These are phyloP conservation scores for Tricharina praecox DNA, from an alignment of 495 filamentous ascomycete genomes.

Conservation along the genomic window DNA sequence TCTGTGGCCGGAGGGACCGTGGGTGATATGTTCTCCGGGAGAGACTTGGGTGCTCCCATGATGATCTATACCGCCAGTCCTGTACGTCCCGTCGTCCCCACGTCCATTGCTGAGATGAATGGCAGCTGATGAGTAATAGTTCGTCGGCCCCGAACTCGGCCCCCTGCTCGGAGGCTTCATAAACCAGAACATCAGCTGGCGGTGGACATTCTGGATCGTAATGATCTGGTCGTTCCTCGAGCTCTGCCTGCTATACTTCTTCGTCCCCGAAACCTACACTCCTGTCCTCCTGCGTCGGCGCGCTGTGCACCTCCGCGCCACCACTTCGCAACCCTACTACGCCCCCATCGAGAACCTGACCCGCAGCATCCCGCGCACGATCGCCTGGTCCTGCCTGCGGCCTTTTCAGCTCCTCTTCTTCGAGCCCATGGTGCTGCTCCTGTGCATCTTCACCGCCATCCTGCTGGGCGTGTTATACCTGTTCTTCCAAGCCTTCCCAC, in stretches of 20 bases:
- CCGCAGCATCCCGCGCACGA: constrained; percentile 52
- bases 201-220: constrained; percentile 82
- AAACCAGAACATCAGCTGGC: constrained; percentile 60
- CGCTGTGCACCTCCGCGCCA: constrained; percentile 50
- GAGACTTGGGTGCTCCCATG: constrained; percentile 55
- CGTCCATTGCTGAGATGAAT: too few relatives aligned
- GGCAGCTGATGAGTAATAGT: too few relatives aligned
- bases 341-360: constrained; percentile 68
- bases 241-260: constrained; percentile 44
- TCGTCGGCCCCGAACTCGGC: constrained; percentile 39
- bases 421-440: constrained; percentile 73
- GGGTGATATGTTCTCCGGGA: constrained; percentile 64
- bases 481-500: constrained; percentile 83
- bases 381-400: constrained; percentile 53
- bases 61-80: constrained; percentile 68
- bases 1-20: constrained; percentile 83
- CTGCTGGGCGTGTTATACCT: constrained; percentile 80
- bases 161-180: constrained; percentile 55
- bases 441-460: constrained; percentile 69
- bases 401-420: constrained; percentile 68
- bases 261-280: constrained; percentile 85
- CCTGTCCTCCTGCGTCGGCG: constrained; percentile 58
- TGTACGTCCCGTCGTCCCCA: constrained; percentile 10
- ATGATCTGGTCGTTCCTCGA: constrained; percentile 60
- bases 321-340: constrained; percentile 54